A percentile compares a stretch with the other conserved stretches of the same genome.
Evolutionary conservation across 345 rosid species (phyloP).

Genomic region (Laguncularia racemosa): DNA sequence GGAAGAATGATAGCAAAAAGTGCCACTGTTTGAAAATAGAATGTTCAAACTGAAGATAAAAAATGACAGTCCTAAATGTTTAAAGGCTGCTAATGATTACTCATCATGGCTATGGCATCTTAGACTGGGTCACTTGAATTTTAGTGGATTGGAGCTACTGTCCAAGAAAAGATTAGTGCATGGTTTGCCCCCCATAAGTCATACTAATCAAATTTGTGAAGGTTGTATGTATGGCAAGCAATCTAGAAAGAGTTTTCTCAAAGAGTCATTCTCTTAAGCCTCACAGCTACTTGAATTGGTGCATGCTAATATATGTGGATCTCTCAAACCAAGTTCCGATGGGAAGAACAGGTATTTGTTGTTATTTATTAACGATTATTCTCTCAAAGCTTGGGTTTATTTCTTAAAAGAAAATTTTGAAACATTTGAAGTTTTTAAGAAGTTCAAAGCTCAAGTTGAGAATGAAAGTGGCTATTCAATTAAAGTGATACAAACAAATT

Average conservation of each 20-base stretch:
- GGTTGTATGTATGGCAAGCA: too few relatives aligned
- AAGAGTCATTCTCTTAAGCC: not conserved
- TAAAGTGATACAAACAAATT: not conserved
- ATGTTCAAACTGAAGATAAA: not conserved
- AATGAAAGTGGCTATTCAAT: not conserved
- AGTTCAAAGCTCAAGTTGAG: not conserved
- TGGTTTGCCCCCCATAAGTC: too few relatives aligned
- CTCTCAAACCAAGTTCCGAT: not conserved
- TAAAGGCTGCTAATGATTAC: not conserved
- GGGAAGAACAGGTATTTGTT: not conserved
- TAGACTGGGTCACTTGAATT: conserved; percentile 1
- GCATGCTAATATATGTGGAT: not conserved
- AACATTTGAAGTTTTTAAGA: not conserved
- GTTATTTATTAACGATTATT: not conserved
- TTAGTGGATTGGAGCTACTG: not conserved
- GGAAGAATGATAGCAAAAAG: not conserved
- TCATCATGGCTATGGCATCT: conserved; percentile 1
- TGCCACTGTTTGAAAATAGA: not conserved
- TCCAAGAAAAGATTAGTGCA: not conserved
- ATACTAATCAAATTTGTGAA: not conserved
- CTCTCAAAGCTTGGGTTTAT: not conserved
- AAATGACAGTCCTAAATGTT: not conserved
- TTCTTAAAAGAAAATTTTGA: not conserved
- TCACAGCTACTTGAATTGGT: not conserved
- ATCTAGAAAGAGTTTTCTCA: not conserved